Evolutionary conservation across 2,329 filamentous ascomycete species (phyloP).

Genomic region (Raffaelea albimanens): DNA sequence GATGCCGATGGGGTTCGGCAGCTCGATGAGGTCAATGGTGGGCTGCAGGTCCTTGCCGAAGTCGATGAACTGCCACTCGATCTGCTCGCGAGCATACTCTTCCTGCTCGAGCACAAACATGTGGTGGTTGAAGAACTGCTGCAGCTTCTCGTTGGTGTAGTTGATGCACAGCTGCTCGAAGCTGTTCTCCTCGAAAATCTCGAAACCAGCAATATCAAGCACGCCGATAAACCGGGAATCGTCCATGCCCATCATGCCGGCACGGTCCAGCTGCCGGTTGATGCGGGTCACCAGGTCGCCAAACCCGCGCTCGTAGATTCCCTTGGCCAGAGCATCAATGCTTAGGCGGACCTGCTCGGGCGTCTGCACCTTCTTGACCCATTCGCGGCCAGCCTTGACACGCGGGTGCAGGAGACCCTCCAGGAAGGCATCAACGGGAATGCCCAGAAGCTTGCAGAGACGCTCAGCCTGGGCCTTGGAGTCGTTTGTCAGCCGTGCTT

Average conservation of each 20-base stretch:
- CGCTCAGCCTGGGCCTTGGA: slow-evolving; percentile 65
- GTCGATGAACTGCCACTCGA: slow-evolving; percentile 99
- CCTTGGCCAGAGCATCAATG: slow-evolving; percentile 87
- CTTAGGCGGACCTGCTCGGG: slow-evolving; percentile 89
- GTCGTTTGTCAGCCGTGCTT: slow-evolving; percentile 72
- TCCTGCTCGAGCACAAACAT: slow-evolving; percentile 99
- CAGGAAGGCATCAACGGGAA: slow-evolving; percentile 74
- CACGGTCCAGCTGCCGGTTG: slow-evolving; percentile 84
- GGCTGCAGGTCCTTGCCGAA: slow-evolving; percentile 95
- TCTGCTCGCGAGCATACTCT: slow-evolving; percentile 93
- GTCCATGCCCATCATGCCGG: slow-evolving; percentile 68
- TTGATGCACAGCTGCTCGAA: slow-evolving; percentile 99
- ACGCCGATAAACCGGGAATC: slow-evolving; percentile 96
- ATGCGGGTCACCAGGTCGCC: slow-evolving; percentile 87
- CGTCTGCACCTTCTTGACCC: slow-evolving; percentile 97
- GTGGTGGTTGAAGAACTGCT: slow-evolving; percentile 99
- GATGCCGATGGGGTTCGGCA: slow-evolving; percentile 95
- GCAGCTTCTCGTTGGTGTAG: slow-evolving; percentile 98
- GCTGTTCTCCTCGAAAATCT: slow-evolving; percentile 97
- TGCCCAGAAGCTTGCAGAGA: slow-evolving; percentile 76
- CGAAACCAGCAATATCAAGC: slow-evolving; percentile 96
- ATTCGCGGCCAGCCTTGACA: slow-evolving; percentile 92
- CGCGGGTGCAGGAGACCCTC: slow-evolving; percentile 83
- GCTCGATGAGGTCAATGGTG: slow-evolving; percentile 92
- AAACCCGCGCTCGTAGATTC: slow-evolving; percentile 94